Evolutionary conservation across 768 basidiomycete species (phyloP).

Genomic region (Coprinellus micaceus): DNA sequence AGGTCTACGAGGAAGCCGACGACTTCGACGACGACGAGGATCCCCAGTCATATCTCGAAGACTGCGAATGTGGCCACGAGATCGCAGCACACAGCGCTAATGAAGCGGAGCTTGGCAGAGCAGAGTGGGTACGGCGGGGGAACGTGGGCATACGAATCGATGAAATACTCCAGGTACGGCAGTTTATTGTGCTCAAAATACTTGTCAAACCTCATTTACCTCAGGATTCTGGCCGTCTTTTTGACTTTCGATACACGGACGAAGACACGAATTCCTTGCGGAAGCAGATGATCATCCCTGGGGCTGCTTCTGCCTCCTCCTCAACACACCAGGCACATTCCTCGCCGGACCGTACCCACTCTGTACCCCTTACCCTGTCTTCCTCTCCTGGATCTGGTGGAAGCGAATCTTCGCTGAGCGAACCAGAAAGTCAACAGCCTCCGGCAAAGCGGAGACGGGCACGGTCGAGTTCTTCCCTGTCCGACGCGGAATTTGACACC

Average conservation of each 20-base stretch:
- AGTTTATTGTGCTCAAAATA: constrained; percentile 3
- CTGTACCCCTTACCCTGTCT: constrained; percentile 12
- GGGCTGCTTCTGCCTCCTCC: constrained; percentile 42
- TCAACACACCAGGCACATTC: neutral
- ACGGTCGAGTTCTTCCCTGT: constrained; percentile 47
- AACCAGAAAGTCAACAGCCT: constrained; percentile 42
- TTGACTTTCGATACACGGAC: constrained; percentile 78
- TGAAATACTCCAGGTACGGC: constrained; percentile 71
- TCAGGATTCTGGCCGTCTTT: constrained; percentile 72
- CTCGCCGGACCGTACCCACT: neutral
- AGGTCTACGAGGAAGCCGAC: constrained; percentile 21
- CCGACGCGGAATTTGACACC: constrained; percentile 47
- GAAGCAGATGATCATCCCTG: constrained; percentile 61
- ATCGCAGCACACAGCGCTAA: constrained; percentile 66
- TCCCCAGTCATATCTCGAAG: constrained; percentile 46
- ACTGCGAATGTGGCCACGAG: constrained; percentile 69
- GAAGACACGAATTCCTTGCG: constrained; percentile 65
- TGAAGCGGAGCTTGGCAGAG: constrained; percentile 47
- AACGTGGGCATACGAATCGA: constrained; percentile 78
- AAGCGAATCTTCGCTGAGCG: constrained; percentile 33
- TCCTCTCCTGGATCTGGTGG: constrained; percentile 58
- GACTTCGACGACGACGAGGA: constrained; percentile 68
- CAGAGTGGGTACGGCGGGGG: constrained; percentile 68
- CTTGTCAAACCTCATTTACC: constrained; percentile 12
- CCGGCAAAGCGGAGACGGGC: constrained; percentile 51